Evolutionary conservation across 225 moss, liverwort and hornwort genomes (phyloP).

Genomic region (Asterella californica): DNA sequence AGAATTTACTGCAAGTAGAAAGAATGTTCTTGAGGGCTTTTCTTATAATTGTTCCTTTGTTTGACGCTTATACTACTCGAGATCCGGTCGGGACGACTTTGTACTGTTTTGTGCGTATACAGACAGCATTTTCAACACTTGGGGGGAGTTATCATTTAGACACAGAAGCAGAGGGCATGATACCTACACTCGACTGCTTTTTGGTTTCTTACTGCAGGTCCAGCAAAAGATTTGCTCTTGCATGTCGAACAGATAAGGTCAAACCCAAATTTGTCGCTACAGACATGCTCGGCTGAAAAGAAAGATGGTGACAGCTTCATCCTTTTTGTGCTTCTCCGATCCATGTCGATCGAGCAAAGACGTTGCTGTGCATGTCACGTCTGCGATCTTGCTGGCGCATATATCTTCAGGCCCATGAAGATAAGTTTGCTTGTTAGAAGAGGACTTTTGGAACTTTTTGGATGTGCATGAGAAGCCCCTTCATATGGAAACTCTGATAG

Average conservation of each 20-base stretch:
- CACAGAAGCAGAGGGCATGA: not conserved
- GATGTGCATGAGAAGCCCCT: not conserved
- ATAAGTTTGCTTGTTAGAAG: not conserved
- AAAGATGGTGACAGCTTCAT: not conserved
- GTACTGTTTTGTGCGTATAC: not conserved
- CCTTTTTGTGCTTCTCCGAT: not conserved
- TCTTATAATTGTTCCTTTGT: not conserved
- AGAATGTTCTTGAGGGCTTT: not conserved
- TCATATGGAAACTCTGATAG: not conserved
- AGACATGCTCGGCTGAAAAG: no score
- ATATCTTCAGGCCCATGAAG: not conserved
- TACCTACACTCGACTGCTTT: not conserved
- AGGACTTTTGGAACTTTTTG: not conserved
- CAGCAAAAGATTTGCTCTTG: not conserved
- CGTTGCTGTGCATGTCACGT: not conserved
- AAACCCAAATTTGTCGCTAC: not conserved
- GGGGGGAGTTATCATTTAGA: not conserved
- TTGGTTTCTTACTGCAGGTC: not conserved
- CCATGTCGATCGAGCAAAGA: not conserved
- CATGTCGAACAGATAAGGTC: not conserved
- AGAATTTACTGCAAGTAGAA: not conserved
- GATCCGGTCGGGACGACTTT: not conserved
- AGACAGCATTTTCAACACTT: not conserved
- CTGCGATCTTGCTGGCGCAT: not conserved
- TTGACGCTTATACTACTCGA: not conserved